Conservation (phyloP, 2,329 filamentous ascomycete species). For the Fusarium drepaniforme region DNA sequence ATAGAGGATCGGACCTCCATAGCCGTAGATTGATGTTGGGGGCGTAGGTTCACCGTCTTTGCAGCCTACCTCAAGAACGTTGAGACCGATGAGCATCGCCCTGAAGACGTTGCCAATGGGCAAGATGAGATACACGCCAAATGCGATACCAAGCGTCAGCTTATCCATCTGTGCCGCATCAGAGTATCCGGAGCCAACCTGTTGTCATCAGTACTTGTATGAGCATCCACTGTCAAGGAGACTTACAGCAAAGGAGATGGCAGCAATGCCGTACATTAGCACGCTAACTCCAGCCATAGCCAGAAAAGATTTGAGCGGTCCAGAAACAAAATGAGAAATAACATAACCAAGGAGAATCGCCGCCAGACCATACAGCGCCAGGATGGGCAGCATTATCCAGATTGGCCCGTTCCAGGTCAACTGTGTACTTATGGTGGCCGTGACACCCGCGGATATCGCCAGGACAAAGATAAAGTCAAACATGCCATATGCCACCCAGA, state of each 20-base stretch:
- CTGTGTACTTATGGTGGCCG: conserved; percentile 72
- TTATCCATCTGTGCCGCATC: conserved; percentile 21
- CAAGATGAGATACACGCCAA: conserved; percentile 36
- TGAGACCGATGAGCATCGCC: conserved; percentile 79
- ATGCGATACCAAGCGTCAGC: conserved; percentile 23
- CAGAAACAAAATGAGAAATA: conserved; percentile 71
- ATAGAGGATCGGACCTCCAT: conserved; percentile 85
- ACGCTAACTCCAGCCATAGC: conserved; percentile 74
- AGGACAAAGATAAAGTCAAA: conserved; percentile 84
- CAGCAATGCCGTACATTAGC: conserved; percentile 76
- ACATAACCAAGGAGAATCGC: conserved; percentile 77
- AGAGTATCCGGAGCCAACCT: conserved; percentile 28
- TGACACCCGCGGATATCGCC: conserved; percentile 69
- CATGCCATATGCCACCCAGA: conserved; percentile 82
- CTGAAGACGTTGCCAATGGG: conserved; percentile 67
- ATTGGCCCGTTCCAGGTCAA: conserved; percentile 77
- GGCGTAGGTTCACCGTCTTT: conserved; percentile 70
- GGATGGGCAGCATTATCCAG: conserved; percentile 80
- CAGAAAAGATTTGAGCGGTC: conserved; percentile 78
- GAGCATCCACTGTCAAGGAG: not conserved
- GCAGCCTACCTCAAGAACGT: conserved; percentile 83
- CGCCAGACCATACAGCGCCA: conserved; percentile 81
- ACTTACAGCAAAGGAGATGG: conserved; percentile 67
- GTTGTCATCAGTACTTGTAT: not conserved
- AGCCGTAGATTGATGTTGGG: conserved; percentile 72